Percentiles rank a stretch among this genome's conserved stretches.
These are phyloP conservation scores for Hsuehochloa calcarea DNA, from an alignment of 176 grass and related monocot genomes.

Conservation along the genomic window DNA sequence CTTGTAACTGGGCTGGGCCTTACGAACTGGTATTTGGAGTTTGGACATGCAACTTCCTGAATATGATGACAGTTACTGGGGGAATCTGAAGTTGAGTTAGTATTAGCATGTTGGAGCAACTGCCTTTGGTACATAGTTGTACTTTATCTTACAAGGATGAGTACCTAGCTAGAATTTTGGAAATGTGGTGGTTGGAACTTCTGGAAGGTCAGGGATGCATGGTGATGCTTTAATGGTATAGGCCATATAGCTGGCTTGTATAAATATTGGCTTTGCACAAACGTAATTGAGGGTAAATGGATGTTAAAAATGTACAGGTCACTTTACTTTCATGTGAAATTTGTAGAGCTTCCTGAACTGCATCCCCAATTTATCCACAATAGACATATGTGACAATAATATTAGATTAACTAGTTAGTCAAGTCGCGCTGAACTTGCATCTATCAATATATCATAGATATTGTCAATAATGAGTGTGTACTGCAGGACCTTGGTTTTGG, in stretches of 20 bases:
- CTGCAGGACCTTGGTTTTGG: slow-evolving; percentile 60
- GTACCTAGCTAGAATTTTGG: slow-evolving; percentile 17
- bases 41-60: neutral
- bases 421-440: neutral
- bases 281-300: neutral
- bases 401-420: slow-evolving; percentile 2
- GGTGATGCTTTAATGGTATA: neutral
- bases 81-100: neutral
- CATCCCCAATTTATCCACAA: neutral
- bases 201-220: neutral
- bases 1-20: neutral
- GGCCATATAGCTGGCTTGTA: neutral
- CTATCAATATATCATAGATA: neutral
- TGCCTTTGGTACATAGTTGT: slow-evolving; percentile 2
- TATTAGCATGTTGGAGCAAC: neutral
- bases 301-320: neutral
- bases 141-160: neutral
- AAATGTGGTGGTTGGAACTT: slow-evolving; percentile 9
- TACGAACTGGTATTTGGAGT: neutral
- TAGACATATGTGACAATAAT: neutral
- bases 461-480: slow-evolving; percentile 16
- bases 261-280: neutral
- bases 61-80: neutral
- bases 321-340: slow-evolving; percentile 8
- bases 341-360: neutral